phyloP scores from a whole-genome alignment of 805 yeast genomes.

The Candida ascalaphidarum region DNA sequence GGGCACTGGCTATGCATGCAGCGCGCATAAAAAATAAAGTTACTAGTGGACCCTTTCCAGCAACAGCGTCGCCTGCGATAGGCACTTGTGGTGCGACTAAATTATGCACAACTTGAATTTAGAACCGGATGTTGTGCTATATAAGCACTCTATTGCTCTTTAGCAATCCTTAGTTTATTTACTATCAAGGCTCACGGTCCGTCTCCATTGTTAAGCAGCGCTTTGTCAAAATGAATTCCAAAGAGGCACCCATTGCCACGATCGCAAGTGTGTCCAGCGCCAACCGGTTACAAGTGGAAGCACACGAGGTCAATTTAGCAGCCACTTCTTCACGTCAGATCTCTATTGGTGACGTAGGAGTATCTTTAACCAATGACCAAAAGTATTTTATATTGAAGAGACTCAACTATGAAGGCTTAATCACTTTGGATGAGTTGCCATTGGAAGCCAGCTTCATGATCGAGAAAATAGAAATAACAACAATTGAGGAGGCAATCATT shows the following conservation, averaged over 20 bases:
- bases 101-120: too few relatives aligned
- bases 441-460: conserved; percentile 18
- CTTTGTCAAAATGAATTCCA: too few relatives aligned
- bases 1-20: conserved; percentile 1
- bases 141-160: too few relatives aligned
- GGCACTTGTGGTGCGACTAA: too few relatives aligned
- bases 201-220: too few relatives aligned
- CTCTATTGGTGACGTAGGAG: conserved; percentile 15
- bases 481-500: conserved; percentile 12
- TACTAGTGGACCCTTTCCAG: conserved; percentile 6
- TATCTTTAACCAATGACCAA: conserved; percentile 14
- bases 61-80: too few relatives aligned
- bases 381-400: conserved; percentile 19
- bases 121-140: too few relatives aligned
- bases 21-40: conserved; percentile 1
- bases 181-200: too few relatives aligned
- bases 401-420: conserved; percentile 15
- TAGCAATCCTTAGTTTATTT: too few relatives aligned
- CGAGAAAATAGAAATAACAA: conserved; percentile 14
- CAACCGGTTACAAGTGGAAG: conserved; percentile 3
- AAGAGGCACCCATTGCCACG: too few relatives aligned
- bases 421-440: conserved; percentile 22
- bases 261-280: too few relatives aligned
- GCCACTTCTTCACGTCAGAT: conserved; percentile 16
- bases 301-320: conserved; percentile 6